Evolutionary conservation across 148 eudicot genomes (phyloP), one percentile per base, ranked within the genome.

Genomic region (Persicaria tinctoria): DNA sequence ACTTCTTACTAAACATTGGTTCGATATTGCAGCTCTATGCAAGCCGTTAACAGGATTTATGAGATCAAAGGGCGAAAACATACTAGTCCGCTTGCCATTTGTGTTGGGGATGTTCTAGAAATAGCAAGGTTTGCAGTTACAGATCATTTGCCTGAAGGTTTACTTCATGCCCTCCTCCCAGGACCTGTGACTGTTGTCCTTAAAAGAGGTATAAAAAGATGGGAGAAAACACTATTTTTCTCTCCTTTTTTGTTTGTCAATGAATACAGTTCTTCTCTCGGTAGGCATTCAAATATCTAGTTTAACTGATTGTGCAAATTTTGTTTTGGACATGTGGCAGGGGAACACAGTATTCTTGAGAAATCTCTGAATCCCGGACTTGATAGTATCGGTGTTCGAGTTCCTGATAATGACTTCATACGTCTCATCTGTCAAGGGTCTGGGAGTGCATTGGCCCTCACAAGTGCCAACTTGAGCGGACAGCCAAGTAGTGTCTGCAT

Each of bases 391-490:
- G 99, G 93, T 47, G 92, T 92, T 79, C 83, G 97, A 76, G 92
- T 93, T 78, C 98, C 98, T 44, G 89, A 91, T 72, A 85, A 78
- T 63, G 75, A 87, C 80, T 93, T 93, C 62, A 93, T 93, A 54
- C 84, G 98, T 79, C 59, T 82, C 11, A 75, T 91, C 78, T 87
- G 90, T 66, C 89, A 87, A 46, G 92, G 90, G 68, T 90, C 89
- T 57, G 80, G 84, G 75, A 92, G 96, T 78, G 97, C 96, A 20
- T 76, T 95, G 77, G 99, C 99, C 70, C 96, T 90, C 66, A 95
- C 97, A 12, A 95, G 99, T 81, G 99, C 97, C 76, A 95, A 95
- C 81, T 83, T 92, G 68, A 95, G 93, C 56, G 97, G 98, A 59
- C 82, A 87, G 74, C 93, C 96, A 47, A 95, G 99, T 78, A 95